Evolutionary conservation across 345 rosid species (phyloP), one percentile per base, ranked within the genome.

Genomic region (Moricandia arvensis): DNA sequence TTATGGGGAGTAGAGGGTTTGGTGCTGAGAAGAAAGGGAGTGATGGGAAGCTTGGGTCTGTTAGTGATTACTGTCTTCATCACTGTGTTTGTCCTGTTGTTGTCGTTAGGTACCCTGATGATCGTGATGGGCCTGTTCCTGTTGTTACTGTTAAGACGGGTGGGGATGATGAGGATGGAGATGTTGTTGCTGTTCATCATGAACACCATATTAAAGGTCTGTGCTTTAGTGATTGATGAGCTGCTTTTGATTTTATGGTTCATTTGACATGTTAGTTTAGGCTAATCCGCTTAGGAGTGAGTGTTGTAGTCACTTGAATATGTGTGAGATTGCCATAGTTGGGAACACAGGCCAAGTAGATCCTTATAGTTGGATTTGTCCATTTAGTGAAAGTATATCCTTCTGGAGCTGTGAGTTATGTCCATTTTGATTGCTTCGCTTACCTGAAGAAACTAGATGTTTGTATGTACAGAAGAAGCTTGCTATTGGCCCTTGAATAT

Each of bases 71-170:
- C 47, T 91, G 98, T 63, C 96, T 93, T 6, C 90, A 80, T n/a
- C 93, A 91, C 82, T 91, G 98, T 66, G 85, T 86, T 63, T 93
- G 98, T 73, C 98, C 98, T 3, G 98, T 93, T 30, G 89, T 93
- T 59, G 93, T 91, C 12, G 86, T 81, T 26, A 83, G 87, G 38
- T 81, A 45, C 61, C 85, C 87, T 4, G 86, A 79, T 5, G 83
- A 76, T 66, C 80, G 76, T 29, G 84, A 83, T 16, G 78, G 66
- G 34, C 72, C 81, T 54, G 75, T 47, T 3, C 82, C 82, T 69
- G 63, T 68, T 63, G 82, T 73, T 57, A 74, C 82, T 8, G 63
- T 69, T 29, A 79, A 64, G 75, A 6, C 75, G 0, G 47, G 37
- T 74, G 72, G 13, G 4, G 63, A 26, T 73, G 81, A 60, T 79